Evolutionary conservation across 2,329 filamentous ascomycete genomes (phyloP), one percentile per base, ranked within the genome.

Genomic region (Cladosporium sp.): DNA sequence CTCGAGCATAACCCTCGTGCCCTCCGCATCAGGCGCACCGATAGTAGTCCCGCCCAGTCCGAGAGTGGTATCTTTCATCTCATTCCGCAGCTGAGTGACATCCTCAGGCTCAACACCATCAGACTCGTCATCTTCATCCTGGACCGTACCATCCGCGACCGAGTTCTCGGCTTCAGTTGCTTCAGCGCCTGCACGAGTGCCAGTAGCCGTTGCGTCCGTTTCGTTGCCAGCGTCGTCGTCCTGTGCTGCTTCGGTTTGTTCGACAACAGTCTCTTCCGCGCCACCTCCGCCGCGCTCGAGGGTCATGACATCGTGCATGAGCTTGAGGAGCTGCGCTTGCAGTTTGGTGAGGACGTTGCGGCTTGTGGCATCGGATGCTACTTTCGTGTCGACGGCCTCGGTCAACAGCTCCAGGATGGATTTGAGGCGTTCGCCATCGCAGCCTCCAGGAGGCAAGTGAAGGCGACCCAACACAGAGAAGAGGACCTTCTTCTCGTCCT

Each of bases 401-500:
- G 61, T 64, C 15, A 74, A 66, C 11, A 80, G 72, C 4, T 70
- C 71, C 41, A 75, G 72, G 3, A 76, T 58, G 0, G 65, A 65
- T 48, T 65, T 64, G 2, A 70, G 57, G 22, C 57, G 60, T 45
- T 69, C 60, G 7, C 59, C 56, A 19, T 58, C 58, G n/a, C 56
- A 61, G 5, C 58, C 61, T 1, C 53, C 61, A n/a, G 85, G 75
- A 0, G 88, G 79, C 42, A 97, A 78, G 64, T 91, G 83, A 2
- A 96, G 75, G 69, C 96, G 97, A 57, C 83, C 83, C 1, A 97
- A 78, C 42, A 96, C 80, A 0, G 84, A 80, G 22, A 88, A 83
- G 8, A 93, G 73, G 1, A 85, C 79, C 67, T 95, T 96, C 72
- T 88, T 89, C 69, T 96, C 91, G 57, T 96, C 90, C 66, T 88